phyloP scores from a whole-genome alignment of 495 filamentous ascomycete genomes.

The Astrocystis sublimbata region DNA sequence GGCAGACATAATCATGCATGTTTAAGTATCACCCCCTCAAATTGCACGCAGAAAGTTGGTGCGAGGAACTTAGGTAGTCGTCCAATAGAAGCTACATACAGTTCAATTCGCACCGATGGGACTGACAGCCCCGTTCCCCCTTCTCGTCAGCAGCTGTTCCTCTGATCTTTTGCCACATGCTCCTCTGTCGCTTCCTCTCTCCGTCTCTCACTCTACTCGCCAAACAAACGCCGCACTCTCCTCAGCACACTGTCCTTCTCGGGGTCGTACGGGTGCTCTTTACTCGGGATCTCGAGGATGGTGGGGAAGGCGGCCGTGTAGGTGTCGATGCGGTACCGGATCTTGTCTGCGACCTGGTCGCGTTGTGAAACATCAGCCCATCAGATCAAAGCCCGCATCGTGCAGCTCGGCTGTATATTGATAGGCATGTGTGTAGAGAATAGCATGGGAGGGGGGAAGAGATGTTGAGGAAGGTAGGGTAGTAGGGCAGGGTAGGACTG shows the following conservation, averaged over 20 bases:
- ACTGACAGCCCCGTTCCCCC: too few species aligned
- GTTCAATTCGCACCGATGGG: too few species aligned
- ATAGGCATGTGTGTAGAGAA: background rate
- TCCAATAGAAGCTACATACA: too few species aligned
- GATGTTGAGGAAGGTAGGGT: background rate
- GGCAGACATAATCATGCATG: too few species aligned
- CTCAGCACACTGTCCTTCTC: slow-evolving; percentile 98
- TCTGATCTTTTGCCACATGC: too few species aligned
- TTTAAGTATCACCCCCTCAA: too few species aligned
- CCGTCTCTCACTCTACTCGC: slow-evolving; percentile 65
- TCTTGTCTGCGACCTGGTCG: slow-evolving; percentile 90
- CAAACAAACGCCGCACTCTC: slow-evolving; percentile 87
- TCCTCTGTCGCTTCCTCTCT: background rate
- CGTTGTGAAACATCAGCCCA: too few species aligned
- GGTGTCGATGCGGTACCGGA: slow-evolving; percentile 75
- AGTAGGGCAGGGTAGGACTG: too few species aligned
- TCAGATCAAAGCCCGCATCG: too few species aligned
- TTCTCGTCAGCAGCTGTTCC: too few species aligned
- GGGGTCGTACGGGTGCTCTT: slow-evolving; percentile 98
- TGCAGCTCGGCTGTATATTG: background rate
- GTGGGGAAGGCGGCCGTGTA: slow-evolving; percentile 75
- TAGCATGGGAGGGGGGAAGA: background rate
- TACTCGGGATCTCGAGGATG: slow-evolving; percentile 93
- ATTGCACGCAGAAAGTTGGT: too few species aligned
- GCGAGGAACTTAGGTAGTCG: too few species aligned